Conservation (phyloP, 345 rosid genomes). For the Brassica napus region Da-Ae NC_063450.1:45247001-45247500, state of each 20-base stretch:
- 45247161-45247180: background rate
- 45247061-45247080: background rate
- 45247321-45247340: too few relatives aligned
- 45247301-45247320: too few relatives aligned
- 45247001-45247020: slow-evolving; percentile 60
- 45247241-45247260: background rate
- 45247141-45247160: slow-evolving; percentile 8
- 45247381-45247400: too few relatives aligned
- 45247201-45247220: slow-evolving; percentile 9
- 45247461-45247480: too few relatives aligned
- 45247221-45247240: background rate
- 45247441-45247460: too few relatives aligned
- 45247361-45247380: too few relatives aligned
- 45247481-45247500: too few relatives aligned
- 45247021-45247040: slow-evolving; percentile 73
- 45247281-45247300: too few relatives aligned
- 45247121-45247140: slow-evolving; percentile 7
- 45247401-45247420: too few relatives aligned
- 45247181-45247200: slow-evolving; percentile 7
- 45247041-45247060: slow-evolving; percentile 8
- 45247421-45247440: too few relatives aligned
- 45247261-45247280: too few relatives aligned
- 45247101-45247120: slow-evolving; percentile 1
- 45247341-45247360: too few relatives aligned
- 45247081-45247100: background rate